A percentile compares a stretch with the other conserved stretches of the same genome.
These are phyloP conservation scores for Apiotrichum gracile DNA, from an alignment of 1,284 basidiomycete species.

Conservation along the genomic window DNA sequence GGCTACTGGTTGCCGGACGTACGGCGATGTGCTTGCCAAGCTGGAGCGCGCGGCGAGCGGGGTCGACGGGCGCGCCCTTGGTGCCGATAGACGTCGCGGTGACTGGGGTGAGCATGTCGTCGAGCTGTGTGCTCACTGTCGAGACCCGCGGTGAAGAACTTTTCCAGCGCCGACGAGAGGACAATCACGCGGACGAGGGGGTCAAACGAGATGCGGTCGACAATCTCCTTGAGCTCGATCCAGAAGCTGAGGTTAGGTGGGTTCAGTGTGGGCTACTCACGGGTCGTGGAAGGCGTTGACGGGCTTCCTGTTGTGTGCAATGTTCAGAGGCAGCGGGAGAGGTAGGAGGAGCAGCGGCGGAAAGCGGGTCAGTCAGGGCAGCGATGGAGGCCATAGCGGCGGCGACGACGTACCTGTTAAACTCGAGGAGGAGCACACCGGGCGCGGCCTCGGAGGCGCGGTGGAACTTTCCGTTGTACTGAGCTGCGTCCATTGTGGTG, in stretches of 20 bases:
- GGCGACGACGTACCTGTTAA: slow-evolving; percentile 39
- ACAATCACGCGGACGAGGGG: slow-evolving; percentile 64
- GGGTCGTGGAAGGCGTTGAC: slow-evolving; percentile 68
- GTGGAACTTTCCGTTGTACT: slow-evolving; percentile 31
- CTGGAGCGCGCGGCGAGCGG: slow-evolving; percentile 55
- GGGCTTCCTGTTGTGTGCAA: slow-evolving; percentile 52
- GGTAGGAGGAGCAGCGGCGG: background rate
- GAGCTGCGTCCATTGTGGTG: slow-evolving; percentile 11
- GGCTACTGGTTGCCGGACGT: slow-evolving; percentile 2
- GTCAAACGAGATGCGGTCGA: slow-evolving; percentile 57
- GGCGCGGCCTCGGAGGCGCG: slow-evolving; percentile 24
- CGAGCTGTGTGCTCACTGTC: slow-evolving; percentile 55
- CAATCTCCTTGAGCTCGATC: slow-evolving; percentile 59
- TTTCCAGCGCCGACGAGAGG: slow-evolving; percentile 62
- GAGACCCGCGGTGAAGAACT: slow-evolving; percentile 72
- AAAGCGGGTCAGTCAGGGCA: background rate
- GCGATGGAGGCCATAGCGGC: no score
- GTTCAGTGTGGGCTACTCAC: slow-evolving; percentile 43
- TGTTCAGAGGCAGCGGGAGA: background rate
- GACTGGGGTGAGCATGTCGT: background rate
- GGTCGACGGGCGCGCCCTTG: slow-evolving; percentile 45
- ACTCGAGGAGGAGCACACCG: slow-evolving; percentile 43
- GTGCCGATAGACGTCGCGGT: slow-evolving; percentile 4
- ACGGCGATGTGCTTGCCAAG: slow-evolving; percentile 55
- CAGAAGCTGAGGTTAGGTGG: slow-evolving; percentile 62